A percentile compares a stretch with the other conserved stretches of the same genome.
These are phyloP conservation scores for Nicotiana tomentosiformis DNA, from an alignment of 257 asterid genomes.

Conservation along the genomic window DNA sequence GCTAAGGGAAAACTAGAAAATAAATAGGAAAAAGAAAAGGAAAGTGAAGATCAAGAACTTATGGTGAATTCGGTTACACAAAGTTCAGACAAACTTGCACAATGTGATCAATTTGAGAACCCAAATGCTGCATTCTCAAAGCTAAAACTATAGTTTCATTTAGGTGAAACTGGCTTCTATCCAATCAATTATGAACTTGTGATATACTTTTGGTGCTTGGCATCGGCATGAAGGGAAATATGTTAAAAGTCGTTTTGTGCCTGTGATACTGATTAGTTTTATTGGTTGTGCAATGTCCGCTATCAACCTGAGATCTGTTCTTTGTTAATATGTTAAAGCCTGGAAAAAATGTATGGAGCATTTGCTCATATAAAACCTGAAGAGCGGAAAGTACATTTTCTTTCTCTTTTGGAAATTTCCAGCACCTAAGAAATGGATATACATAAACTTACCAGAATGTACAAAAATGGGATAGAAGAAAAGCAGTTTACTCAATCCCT, in stretches of 20 bases:
- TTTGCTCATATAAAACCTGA: neutral
- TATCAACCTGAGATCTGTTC: neutral
- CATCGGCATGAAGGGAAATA: too few relatives aligned
- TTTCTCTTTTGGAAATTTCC: neutral
- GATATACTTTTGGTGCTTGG: neutral
- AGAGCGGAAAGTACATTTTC: neutral
- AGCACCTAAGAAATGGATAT: neutral
- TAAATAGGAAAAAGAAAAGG: too few relatives aligned
- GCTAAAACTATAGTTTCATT: too few relatives aligned
- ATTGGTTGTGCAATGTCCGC: neutral
- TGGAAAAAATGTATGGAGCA: neutral
- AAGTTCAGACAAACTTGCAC: neutral
- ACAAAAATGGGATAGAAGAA: neutral
- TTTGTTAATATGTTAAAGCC: neutral
- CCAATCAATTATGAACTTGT: too few relatives aligned
- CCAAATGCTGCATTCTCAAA: neutral
- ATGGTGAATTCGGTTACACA: neutral
- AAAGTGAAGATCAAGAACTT: neutral
- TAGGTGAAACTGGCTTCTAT: too few relatives aligned
- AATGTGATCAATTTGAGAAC: neutral
- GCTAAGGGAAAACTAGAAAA: too few relatives aligned
- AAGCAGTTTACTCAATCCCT: neutral
- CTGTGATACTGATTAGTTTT: too few relatives aligned
- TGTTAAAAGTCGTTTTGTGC: too few relatives aligned
- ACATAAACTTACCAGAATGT: neutral